Evolutionary conservation across 805 yeast species (phyloP), one percentile per base, ranked within the genome.

Genomic region (Suhomyces pyralidae): DNA sequence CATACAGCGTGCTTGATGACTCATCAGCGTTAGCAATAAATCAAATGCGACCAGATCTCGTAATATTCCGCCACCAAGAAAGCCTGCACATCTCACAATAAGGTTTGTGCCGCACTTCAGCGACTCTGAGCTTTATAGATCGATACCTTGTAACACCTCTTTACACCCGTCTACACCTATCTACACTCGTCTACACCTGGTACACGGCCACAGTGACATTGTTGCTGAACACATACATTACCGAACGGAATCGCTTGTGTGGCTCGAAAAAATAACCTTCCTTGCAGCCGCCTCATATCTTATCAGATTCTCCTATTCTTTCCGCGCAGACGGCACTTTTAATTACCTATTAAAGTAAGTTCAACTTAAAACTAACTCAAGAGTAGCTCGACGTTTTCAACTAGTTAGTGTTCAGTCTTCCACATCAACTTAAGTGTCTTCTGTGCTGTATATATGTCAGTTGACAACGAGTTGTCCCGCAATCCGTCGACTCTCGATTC

Each of bases 401-500:
- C 26, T 25, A 7, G 26, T 9, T 25, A 25, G 9, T 25, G 9
- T 25, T 2, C 7, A 7, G 1, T 25, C 3, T 20, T 20, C 22
- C 4, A 20, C 22, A 12, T 10, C 30, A 26, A 10, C 30, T 5
- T 9, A 26, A 26, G 30, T 25, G 26, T 7, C 7, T 20, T 20
- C 22, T 20, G 22, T 20, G 22, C 9, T 26, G 14, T 26, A 26
- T 9, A 3, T 26, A 26, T 28, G 32, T 28, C 32, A 12, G n/a
- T 28, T 4, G 40, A n/a, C 20, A 38, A 49, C 36, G 50, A 46
- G 1, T 36, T 46, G 15, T 34, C 42, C 7, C 49, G 40, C n/a
- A 20, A 28, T 12, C 9, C n/a, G 7, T 30, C 44, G 10, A 28
- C 28, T n/a, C 38, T 32, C 8, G 55, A 55, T 22, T 64, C 69